Evolutionary conservation across 768 basidiomycete species (phyloP), one percentile per base, ranked within the genome.

Genomic region (Calocera viscosa): DNA sequence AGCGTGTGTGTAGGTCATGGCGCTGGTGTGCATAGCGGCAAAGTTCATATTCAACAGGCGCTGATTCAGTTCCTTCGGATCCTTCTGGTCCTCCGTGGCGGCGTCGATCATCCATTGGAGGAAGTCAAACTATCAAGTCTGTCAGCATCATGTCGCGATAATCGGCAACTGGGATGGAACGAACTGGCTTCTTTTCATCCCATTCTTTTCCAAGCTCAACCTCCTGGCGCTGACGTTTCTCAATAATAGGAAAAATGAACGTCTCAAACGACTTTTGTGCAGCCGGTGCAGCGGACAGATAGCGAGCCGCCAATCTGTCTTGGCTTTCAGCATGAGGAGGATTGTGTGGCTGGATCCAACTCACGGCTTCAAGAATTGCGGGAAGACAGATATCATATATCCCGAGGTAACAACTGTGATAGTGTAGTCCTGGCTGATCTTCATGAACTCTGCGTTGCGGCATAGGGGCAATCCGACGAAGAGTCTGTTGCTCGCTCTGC

Each of bases 401-500:
- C 39, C 49, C 30, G 47, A 35, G 1, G 33, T 53, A 35, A 38
- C 49, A n/a, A 65, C 64, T 19, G 65, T 38, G 24, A 47, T 49
- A 8, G 67, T 67, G 28, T 60, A 67, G 11, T 33, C 34, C 12
- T 65, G 38, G 43, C 32, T 63, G 66, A 68, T 24, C 19, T 65
- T 34, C 33, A 68, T 35, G 39, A 28, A 68, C 33, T 67, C 66
- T 8, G 26, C 12, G 24, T 67, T 34, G 19, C 49, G 67, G 35
- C 65, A 82, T 14, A 81, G 67, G 1, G 82, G 80, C 1, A 78
- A 68, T 0, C 81, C 82, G 43, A 83, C 79, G 66, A 82, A 80
- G 10, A 80, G 66, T 1, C 81, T 74, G 68, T 80, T 81, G 69
- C 74, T 78, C n/a, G 77, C 68, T 2, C 76, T 73, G 22, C 75